A percentile compares a stretch with the other conserved stretches of the same genome.
These are phyloP conservation scores for Mitragyna speciosa DNA, from an alignment of 257 asterid species.

Conservation along the genomic window DNA sequence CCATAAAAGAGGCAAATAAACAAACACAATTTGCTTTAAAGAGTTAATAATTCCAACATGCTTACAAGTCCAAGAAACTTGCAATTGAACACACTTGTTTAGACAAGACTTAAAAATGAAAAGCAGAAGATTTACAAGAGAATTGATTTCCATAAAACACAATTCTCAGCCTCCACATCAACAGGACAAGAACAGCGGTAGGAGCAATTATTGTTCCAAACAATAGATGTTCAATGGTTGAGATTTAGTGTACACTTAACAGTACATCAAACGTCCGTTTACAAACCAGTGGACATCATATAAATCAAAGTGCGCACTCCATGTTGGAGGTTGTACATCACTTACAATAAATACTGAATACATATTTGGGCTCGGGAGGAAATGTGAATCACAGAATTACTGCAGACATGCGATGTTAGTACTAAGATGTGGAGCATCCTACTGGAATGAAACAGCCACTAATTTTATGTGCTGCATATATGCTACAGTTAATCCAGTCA, in stretches of 20 bases:
- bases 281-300: background rate
- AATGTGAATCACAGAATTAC: background rate
- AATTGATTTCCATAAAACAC: background rate
- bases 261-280: background rate
- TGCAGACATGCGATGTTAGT: background rate
- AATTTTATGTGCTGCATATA: slow-evolving; percentile 8
- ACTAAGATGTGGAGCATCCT: background rate
- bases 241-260: background rate
- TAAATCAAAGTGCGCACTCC: background rate
- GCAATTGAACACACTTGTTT: background rate
- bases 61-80: background rate
- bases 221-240: background rate
- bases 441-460: background rate
- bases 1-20: background rate
- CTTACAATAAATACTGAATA: background rate
- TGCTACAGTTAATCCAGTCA: background rate
- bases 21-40: background rate
- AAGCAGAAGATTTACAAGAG: background rate
- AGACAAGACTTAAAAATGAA: too few species aligned
- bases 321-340: background rate
- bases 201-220: background rate
- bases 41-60: background rate
- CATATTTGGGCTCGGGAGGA: background rate
- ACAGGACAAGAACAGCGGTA: background rate
- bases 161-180: background rate